Evolutionary conservation across 495 filamentous ascomycete species (phyloP).

Genomic region (Penicillium parvum): DNA sequence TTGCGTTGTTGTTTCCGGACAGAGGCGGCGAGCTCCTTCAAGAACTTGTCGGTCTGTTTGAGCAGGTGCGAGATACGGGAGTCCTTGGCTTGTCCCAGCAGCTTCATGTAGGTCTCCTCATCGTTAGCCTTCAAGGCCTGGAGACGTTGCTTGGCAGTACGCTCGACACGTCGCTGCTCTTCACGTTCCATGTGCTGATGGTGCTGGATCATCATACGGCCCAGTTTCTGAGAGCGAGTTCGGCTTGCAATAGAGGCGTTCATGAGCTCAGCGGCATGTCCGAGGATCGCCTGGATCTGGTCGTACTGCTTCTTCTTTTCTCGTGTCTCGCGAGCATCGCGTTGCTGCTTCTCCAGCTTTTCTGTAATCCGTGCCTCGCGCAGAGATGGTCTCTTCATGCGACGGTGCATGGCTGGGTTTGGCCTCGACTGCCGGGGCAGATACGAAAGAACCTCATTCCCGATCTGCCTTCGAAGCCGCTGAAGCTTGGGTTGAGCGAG

Average conservation of each 20-base stretch:
- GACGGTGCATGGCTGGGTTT: slow-evolving; percentile 75
- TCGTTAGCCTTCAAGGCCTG: slow-evolving; percentile 98
- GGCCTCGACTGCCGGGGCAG: slow-evolving; percentile 45
- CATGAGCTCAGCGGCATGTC: slow-evolving; percentile 63
- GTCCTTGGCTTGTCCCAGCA: slow-evolving; percentile 97
- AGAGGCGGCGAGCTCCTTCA: slow-evolving; percentile 88
- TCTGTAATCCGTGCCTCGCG: slow-evolving; percentile 97
- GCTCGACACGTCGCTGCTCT: slow-evolving; percentile 94
- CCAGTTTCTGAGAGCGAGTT: slow-evolving; percentile 73
- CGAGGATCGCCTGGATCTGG: slow-evolving; percentile 70
- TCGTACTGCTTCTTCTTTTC: slow-evolving; percentile 96
- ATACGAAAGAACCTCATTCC: slow-evolving; percentile 86
- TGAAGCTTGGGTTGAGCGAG: slow-evolving; percentile 80
- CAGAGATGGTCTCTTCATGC: slow-evolving; percentile 93
- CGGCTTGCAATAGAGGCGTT: slow-evolving; percentile 51
- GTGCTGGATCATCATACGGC: slow-evolving; percentile 77
- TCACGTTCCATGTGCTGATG: slow-evolving; percentile 98
- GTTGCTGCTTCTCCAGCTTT: slow-evolving; percentile 97
- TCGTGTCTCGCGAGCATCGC: slow-evolving; percentile 85
- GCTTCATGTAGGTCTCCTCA: slow-evolving; percentile 94
- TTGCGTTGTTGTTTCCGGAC: slow-evolving; percentile 88
- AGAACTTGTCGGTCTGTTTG: slow-evolving; percentile 92
- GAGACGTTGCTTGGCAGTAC: slow-evolving; percentile 98
- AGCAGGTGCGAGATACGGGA: slow-evolving; percentile 97
- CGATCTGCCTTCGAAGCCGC: slow-evolving; percentile 75